phyloP scores from a whole-genome alignment of 2,329 filamentous ascomycete genomes.

The Grosmannia penicillata region DNA sequence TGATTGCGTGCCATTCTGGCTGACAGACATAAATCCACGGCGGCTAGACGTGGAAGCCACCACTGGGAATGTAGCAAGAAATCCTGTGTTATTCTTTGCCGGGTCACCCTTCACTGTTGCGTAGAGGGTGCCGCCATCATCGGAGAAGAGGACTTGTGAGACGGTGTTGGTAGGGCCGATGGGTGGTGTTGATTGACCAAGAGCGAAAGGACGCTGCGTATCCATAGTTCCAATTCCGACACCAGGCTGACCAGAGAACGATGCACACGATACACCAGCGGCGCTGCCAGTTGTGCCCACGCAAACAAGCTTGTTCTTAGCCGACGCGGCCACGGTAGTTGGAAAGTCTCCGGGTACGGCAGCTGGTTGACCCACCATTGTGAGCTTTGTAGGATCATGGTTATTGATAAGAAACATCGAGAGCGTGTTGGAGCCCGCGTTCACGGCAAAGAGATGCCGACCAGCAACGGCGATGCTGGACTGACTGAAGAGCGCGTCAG shows the following conservation, averaged over 20 bases:
- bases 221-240: conserved; percentile 28
- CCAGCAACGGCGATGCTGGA: conserved; percentile 15
- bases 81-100: conserved; percentile 37
- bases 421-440: conserved; percentile 34
- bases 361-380: conserved; percentile 16
- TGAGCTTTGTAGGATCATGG: conserved; percentile 27
- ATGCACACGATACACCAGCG: conserved; percentile 29
- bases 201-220: conserved; percentile 27
- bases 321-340: conserved; percentile 32
- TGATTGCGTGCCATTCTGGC: conserved; percentile 17
- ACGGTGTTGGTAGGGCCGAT: conserved; percentile 41
- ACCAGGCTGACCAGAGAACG: conserved; percentile 18
- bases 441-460: conserved; percentile 39
- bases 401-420: conserved; percentile 31
- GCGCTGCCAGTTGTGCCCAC: conserved; percentile 28
- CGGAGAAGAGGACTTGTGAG: conserved; percentile 45
- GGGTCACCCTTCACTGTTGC: conserved; percentile 48
- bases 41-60: conserved; percentile 5
- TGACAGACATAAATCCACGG: conserved; percentile 8
- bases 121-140: conserved; percentile 34
- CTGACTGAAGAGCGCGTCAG: conserved; percentile 37
- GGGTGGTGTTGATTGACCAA: conserved; percentile 43
- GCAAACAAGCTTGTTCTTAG: conserved; percentile 26
- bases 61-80: conserved; percentile 36
- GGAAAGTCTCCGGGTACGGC: conserved; percentile 35